Percentiles rank a stretch among this genome's conserved stretches.
Evolutionary conservation across 2,329 filamentous ascomycete genomes (phyloP).

Genomic region (Aspergillus fructus): DNA sequence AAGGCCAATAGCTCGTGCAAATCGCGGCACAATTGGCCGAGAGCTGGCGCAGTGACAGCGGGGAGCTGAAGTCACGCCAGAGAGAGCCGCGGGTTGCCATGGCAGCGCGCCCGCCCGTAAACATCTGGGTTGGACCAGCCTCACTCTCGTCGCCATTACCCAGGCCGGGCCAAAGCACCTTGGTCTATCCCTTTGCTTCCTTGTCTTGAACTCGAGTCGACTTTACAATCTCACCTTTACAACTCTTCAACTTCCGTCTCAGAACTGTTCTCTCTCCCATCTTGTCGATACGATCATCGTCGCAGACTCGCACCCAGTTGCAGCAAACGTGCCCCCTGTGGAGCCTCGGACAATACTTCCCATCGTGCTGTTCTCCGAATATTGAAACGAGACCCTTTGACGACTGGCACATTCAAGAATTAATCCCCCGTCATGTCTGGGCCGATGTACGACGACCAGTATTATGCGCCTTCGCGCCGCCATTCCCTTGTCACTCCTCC

Average conservation of each 20-base stretch:
- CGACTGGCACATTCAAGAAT: slow-evolving; percentile 22
- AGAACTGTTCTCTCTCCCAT: neutral
- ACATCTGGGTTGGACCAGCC: slow-evolving; percentile 27
- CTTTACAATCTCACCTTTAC: neutral
- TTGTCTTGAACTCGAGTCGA: slow-evolving; percentile 10
- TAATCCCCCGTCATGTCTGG: slow-evolving; percentile 30
- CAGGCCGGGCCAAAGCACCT: neutral
- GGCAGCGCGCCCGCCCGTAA: slow-evolving; percentile 37
- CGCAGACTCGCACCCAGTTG: slow-evolving; percentile 1
- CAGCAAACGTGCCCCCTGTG: slow-evolving; percentile 17
- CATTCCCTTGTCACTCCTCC: slow-evolving; percentile 51
- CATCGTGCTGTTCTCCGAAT: slow-evolving; percentile 14
- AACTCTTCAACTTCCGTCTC: neutral
- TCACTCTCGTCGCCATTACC: slow-evolving; percentile 13
- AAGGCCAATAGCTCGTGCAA: neutral
- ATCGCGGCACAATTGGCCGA: neutral
- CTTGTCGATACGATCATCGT: neutral
- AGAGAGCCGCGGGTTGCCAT: slow-evolving; percentile 34
- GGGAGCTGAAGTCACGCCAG: slow-evolving; percentile 9
- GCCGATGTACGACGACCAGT: slow-evolving; percentile 43
- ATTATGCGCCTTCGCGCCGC: slow-evolving; percentile 57
- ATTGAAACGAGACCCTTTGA: slow-evolving; percentile 11
- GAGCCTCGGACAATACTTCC: slow-evolving; percentile 19
- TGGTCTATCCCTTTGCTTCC: slow-evolving; percentile 18
- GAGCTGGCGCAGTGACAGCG: neutral